Evolutionary conservation across 495 filamentous ascomycete genomes (phyloP), one percentile per base, ranked within the genome.

Genomic region (Aspergillus conjunctus): DNA sequence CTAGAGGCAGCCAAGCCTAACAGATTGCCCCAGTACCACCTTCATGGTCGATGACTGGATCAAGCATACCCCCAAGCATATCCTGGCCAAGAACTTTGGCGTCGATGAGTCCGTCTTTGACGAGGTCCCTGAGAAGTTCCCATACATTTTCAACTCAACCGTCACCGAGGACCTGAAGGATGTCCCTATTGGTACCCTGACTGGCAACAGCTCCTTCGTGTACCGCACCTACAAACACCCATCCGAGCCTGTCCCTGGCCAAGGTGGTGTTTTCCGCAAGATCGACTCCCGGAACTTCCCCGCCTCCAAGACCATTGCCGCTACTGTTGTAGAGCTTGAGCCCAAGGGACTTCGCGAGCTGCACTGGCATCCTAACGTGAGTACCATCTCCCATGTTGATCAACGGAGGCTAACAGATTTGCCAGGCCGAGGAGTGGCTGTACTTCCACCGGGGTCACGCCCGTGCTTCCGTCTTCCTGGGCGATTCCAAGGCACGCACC

Each of bases 341-440:
- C 86, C 87, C 0, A 78, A 77, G 51, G 85, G 78, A 14, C 67
- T 89, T 45, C 75, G 86, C 39, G 85, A 89, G 72, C 70, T 89
- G 54, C 86, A 88, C 64, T 88, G 85, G 86, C 85, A 87, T 71
- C 85, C 85, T n/a, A 88, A 85, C 61, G 84, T 85, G 67, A 70
- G 78, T 44, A 46, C 3, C 17, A 9, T 15, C 8, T 21, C 20
- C 34, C 26, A 15, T 34, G 12, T 26, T 1, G 17, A 14, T 54
- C 7, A 22, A 54, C 15, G 7, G 3, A 14, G 2, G 12, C 8
- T 15, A 20, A 22, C 39, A 39, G 32, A 4, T 43, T 4, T 39
- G 0, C 15, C 18, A 85, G 79, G 81, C 84, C 1, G 83, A 84
- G 64, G 86, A 88, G 66, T 88, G 86, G 85, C 75, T 87, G 1